Evolutionary conservation across 129 eudicot genomes (phyloP), one percentile per base, ranked within the genome.

Genomic region (Chrysanthemum seticuspe): DNA sequence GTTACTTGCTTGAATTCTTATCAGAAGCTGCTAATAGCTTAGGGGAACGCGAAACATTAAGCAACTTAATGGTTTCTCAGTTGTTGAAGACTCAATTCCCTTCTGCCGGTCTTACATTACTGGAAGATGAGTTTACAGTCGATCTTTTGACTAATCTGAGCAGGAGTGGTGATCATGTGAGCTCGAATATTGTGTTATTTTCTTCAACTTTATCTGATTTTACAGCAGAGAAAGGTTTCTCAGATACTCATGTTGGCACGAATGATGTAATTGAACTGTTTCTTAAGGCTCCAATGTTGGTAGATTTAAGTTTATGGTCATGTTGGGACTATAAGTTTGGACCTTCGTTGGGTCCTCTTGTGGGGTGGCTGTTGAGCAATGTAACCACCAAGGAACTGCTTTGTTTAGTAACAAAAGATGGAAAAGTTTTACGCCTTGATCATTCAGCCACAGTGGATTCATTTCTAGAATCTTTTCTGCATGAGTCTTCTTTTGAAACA

Each of bases 281-380:
- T 65, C 92, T 84, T 72, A 63, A 58, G 74, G 96, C 92, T 62
- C 98, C 98, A 49, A 87, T 90, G 92, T 76, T 90, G 80, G 68
- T 78, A 51, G 96, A 94, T 82, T 66, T 94, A 60, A 79, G 76
- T 34, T 55, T 79, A 18, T 94, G 97, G 97, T 85, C 84, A 1
- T 88, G 85, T 57, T 94, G 98, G 98, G 96, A 91, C 56, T 74
- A 74, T 62, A 56, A 84, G 19, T 94, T 71, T 84, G 90, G 86
- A 80, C 98, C 98, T 16, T 84, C 91, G 36, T 89, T 94, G 62
- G 98, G 98, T 60, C 88, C 96, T 50, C 88, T 94, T 79, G 74
- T 88, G 72, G 84, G 68, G 23, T 94, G 97, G 97, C 74, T 93
- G 76, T 54, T 93, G 79, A 86, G 76, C 56, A 88, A 79, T 79